Percentiles rank a stretch among this genome's conserved stretches.
phyloP scores from a whole-genome alignment of 352 stramenopile species.

The Hyaloperonospora brassicae region DNA sequence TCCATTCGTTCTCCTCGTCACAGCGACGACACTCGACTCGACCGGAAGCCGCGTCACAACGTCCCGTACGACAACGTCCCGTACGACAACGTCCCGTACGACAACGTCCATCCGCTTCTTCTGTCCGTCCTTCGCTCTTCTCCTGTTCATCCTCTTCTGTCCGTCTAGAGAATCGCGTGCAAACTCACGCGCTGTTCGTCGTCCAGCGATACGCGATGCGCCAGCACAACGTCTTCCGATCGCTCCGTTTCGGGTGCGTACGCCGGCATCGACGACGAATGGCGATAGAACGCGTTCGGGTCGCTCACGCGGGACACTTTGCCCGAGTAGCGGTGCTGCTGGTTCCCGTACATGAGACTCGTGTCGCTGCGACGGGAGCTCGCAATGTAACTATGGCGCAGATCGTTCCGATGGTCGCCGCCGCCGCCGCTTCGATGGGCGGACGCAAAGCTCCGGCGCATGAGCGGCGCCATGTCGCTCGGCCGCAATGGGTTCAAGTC shows the following conservation, averaged over 20 bases:
- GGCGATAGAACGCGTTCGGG: constrained; percentile 39
- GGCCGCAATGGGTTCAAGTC: constrained; percentile 36
- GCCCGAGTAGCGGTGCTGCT: constrained; percentile 20
- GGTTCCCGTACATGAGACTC: constrained; percentile 23
- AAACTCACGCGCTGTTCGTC: constrained; percentile 54
- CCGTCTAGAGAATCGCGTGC: constrained; percentile 48
- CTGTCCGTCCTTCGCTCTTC: neutral
- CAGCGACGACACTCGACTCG: neutral
- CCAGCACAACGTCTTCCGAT: constrained; percentile 48
- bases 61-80: too few species aligned
- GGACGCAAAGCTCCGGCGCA: constrained; percentile 32
- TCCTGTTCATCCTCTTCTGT: constrained; percentile 2
- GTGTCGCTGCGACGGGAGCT: constrained; percentile 30
- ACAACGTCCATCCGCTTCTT: too few species aligned
- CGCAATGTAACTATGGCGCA: constrained; percentile 27
- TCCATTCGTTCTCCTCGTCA: neutral
- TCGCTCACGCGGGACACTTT: constrained; percentile 39
- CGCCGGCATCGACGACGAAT: constrained; percentile 20
- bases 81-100: neutral
- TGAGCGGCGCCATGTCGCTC: constrained; percentile 25
- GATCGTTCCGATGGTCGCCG: constrained; percentile 10
- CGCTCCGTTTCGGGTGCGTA: constrained; percentile 30
- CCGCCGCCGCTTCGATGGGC: constrained; percentile 17
- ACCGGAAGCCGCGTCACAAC: too few species aligned
- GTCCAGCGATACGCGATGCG: constrained; percentile 51